Evolutionary conservation across 331 rosid species (phyloP).

Genomic region (Saraca asoca): DNA sequence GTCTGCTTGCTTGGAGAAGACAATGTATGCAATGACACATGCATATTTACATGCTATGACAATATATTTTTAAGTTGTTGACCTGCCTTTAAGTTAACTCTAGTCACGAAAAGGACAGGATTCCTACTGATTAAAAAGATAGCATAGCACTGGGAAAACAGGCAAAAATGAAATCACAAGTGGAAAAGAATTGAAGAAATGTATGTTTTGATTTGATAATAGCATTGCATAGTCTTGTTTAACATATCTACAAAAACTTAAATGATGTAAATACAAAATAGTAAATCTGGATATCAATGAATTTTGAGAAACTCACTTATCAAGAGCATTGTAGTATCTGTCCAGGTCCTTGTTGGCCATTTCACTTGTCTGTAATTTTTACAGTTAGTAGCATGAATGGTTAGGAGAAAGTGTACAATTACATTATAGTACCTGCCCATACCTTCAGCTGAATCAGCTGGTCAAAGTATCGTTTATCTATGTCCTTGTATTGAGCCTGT

Average conservation of each 20-base stretch:
- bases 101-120: background rate
- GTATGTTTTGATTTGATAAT: constrained; percentile 7
- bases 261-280: constrained; percentile 4
- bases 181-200: background rate
- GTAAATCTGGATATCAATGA: constrained; percentile 14
- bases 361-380: constrained; percentile 72
- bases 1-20: no score
- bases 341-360: constrained; percentile 99
- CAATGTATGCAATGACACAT: no score
- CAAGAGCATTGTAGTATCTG: constrained; percentile 94
- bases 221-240: constrained; percentile 29
- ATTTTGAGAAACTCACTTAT: constrained; percentile 66
- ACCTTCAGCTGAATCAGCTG: constrained; percentile 98
- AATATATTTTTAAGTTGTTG: no score
- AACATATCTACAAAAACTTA: constrained; percentile 17
- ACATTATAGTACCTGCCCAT: constrained; percentile 9
- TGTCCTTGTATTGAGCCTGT: constrained; percentile 85
- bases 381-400: constrained; percentile 19
- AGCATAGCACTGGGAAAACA: background rate
- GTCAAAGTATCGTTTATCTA: constrained; percentile 85
- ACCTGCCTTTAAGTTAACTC: background rate
- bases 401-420: constrained; percentile 3
- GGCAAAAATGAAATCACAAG: background rate
- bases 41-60: background rate
- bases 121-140: background rate